phyloP scores from a whole-genome alignment of 371 early-diverging fungal genomes.

The Mucor circinelloides region DNA sequence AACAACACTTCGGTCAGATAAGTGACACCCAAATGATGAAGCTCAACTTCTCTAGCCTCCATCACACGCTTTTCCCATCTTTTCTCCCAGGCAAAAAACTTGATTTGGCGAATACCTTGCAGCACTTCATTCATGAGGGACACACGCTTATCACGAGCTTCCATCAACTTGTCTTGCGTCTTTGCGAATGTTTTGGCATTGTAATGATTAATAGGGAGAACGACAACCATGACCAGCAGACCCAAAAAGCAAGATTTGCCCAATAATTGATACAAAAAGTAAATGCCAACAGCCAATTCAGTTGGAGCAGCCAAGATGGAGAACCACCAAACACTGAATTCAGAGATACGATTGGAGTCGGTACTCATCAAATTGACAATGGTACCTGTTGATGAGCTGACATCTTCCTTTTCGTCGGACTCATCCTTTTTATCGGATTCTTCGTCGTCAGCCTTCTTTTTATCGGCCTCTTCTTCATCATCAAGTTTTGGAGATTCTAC shows the following conservation, averaged over 20 bases:
- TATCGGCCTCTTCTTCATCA: slow-evolving; percentile 17
- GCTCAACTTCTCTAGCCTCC: slow-evolving; percentile 54
- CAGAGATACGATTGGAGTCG: slow-evolving; percentile 66
- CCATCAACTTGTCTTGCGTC: slow-evolving; percentile 55
- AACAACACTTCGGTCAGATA: slow-evolving; percentile 30
- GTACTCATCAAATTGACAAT: slow-evolving; percentile 86
- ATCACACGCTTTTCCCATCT: slow-evolving; percentile 48
- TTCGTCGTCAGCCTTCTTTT: slow-evolving; percentile 1
- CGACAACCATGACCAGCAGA: slow-evolving; percentile 57
- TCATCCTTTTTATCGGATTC: slow-evolving; percentile 11
- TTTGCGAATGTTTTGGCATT: slow-evolving; percentile 54
- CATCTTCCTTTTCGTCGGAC: slow-evolving; percentile 33
- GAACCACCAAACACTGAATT: slow-evolving; percentile 52
- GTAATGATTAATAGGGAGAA: slow-evolving; percentile 55
- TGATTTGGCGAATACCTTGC: slow-evolving; percentile 71
- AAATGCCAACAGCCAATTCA: slow-evolving; percentile 61
- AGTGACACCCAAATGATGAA: slow-evolving; percentile 47
- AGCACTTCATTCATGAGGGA: slow-evolving; percentile 59
- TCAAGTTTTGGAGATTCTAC: slow-evolving; percentile 33
- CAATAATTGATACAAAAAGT: slow-evolving; percentile 63
- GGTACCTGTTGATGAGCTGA: slow-evolving; percentile 63
- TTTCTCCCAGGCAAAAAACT: slow-evolving; percentile 68
- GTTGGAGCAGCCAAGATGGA: slow-evolving; percentile 55
- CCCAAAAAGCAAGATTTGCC: slow-evolving; percentile 72
- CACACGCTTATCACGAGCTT: slow-evolving; percentile 58